These are phyloP conservation scores for Diaporthe sp. DNA, from an alignment of 2,329 filamentous ascomycete genomes.

Conservation along the genomic window DNA sequence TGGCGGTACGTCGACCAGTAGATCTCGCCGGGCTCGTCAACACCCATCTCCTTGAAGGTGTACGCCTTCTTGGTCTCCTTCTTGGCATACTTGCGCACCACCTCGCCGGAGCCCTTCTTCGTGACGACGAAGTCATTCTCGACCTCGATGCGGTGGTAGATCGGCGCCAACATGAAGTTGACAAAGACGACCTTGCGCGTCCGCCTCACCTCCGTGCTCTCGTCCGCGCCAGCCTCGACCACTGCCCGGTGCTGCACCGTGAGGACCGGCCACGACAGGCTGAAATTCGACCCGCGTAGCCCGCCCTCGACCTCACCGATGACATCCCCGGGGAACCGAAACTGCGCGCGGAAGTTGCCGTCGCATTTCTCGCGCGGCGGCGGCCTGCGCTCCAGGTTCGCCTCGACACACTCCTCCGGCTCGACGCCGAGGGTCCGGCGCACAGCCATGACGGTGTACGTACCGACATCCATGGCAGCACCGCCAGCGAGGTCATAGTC, in stretches of 20 bases:
- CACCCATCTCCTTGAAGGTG: conserved; percentile 49
- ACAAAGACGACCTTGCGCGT: conserved; percentile 47
- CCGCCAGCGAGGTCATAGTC: conserved; percentile 57
- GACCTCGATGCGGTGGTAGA: conserved; percentile 53
- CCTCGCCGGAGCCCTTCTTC: conserved; percentile 39
- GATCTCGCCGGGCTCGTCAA: conserved; percentile 47
- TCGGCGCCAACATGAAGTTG: conserved; percentile 45
- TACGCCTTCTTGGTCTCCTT: conserved; percentile 50
- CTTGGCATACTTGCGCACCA: conserved; percentile 44
- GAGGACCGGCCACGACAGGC: conserved; percentile 41
- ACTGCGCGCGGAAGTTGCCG: conserved; percentile 50
- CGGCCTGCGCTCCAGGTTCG: conserved; percentile 46
- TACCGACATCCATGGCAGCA: conserved; percentile 55
- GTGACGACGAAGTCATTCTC: conserved; percentile 51
- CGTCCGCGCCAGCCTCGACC: conserved; percentile 42
- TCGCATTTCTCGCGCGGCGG: conserved; percentile 50
- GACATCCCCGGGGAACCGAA: conserved; percentile 54
- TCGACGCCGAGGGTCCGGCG: conserved; percentile 54
- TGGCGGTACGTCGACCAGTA: conserved; percentile 60
- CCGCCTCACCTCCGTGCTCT: conserved; percentile 43
- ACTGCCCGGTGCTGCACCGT: conserved; percentile 43
- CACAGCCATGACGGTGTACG: conserved; percentile 54
- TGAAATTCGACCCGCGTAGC: conserved; percentile 42
- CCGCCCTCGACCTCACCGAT: conserved; percentile 49
- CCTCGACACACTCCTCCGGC: conserved; percentile 53